Conservation (phyloP, 1,284 basidiomycete species). For the Naganishia sp. region DNA sequence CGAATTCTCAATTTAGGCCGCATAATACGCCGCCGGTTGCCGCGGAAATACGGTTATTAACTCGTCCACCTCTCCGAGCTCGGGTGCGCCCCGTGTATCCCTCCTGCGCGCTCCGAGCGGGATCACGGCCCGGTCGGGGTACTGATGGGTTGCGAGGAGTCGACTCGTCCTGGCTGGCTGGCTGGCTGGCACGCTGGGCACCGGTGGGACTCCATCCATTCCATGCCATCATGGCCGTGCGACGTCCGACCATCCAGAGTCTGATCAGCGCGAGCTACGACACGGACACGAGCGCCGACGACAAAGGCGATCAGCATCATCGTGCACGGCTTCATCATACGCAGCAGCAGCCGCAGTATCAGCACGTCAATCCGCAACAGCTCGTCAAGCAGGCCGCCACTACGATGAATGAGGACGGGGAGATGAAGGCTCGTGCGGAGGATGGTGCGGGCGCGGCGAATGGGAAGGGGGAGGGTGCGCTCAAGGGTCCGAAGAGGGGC, state of each 20-base stretch:
- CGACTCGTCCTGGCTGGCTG: too few relatives aligned
- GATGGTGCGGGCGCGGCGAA: conserved; percentile 8
- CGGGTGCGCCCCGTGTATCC: too few relatives aligned
- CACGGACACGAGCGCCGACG: conserved; percentile 14
- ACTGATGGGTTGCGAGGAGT: too few relatives aligned
- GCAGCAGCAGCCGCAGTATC: conserved; percentile 11
- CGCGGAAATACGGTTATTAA: too few relatives aligned
- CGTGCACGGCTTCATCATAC: not conserved
- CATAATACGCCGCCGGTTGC: too few relatives aligned
- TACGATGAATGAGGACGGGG: conserved; percentile 9
- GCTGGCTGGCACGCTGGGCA: too few relatives aligned
- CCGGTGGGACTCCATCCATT: too few relatives aligned
- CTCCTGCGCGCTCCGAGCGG: too few relatives aligned
- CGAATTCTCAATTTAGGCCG: too few relatives aligned
- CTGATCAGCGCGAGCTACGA: conserved; percentile 22
- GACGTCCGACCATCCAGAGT: conserved; percentile 16
- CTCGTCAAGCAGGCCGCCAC: not conserved
- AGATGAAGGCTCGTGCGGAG: not conserved
- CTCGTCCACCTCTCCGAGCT: too few relatives aligned
- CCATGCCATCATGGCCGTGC: conserved; percentile 3
- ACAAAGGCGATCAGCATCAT: not conserved
- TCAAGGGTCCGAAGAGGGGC: conserved; percentile 44
- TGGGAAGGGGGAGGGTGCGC: not conserved
- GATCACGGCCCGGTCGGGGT: too few relatives aligned
- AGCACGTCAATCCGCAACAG: conserved; percentile 20